phyloP scores from a whole-genome alignment of 2,329 filamentous ascomycete genomes.

The Taxawa tesnikishii region DNA sequence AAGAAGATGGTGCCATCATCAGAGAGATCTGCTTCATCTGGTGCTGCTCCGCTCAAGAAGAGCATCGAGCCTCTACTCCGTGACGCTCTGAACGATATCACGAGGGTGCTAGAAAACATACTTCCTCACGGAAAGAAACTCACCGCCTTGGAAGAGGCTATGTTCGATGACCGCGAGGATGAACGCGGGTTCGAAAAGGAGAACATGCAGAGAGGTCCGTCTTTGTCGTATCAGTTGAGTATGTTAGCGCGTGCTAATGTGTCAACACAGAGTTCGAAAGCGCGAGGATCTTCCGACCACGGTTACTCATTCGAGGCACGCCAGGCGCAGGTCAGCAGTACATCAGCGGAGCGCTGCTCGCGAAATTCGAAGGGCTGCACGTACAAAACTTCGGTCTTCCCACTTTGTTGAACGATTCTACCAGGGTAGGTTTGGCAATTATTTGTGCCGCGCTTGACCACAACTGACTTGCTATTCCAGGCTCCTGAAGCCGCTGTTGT shows the following conservation, averaged over 20 bases:
- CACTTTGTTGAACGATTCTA: conserved; percentile 70
- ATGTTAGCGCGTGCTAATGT: no score
- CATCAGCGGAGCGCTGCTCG: conserved; percentile 69
- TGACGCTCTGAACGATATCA: conserved; percentile 56
- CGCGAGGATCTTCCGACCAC: conserved; percentile 75
- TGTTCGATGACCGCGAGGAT: conserved; percentile 76
- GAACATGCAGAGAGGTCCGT: conserved; percentile 44
- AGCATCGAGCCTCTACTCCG: conserved; percentile 71
- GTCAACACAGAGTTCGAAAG: conserved; percentile 55
- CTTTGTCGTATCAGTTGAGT: neutral
- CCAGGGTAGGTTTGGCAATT: conserved; percentile 42
- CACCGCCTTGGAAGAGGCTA: conserved; percentile 85
- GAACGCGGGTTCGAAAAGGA: conserved; percentile 80
- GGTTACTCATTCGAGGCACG: conserved; percentile 69
- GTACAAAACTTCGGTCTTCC: conserved; percentile 91
- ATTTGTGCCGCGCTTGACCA: neutral
- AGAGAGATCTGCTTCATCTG: conserved; percentile 75
- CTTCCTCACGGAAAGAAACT: conserved; percentile 76
- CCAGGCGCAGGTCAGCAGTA: conserved; percentile 92
- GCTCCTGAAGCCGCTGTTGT: conserved; percentile 81
- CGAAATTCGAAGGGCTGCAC: conserved; percentile 86
- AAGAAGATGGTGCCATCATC: conserved; percentile 96
- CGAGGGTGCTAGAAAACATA: conserved; percentile 53
- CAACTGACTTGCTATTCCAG: conserved; percentile 22
- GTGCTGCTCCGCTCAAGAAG: conserved; percentile 67